These are phyloP conservation scores for Tricholoma bakamatsutake DNA, from an alignment of 768 basidiomycete genomes.

Conservation along the genomic window DNA sequence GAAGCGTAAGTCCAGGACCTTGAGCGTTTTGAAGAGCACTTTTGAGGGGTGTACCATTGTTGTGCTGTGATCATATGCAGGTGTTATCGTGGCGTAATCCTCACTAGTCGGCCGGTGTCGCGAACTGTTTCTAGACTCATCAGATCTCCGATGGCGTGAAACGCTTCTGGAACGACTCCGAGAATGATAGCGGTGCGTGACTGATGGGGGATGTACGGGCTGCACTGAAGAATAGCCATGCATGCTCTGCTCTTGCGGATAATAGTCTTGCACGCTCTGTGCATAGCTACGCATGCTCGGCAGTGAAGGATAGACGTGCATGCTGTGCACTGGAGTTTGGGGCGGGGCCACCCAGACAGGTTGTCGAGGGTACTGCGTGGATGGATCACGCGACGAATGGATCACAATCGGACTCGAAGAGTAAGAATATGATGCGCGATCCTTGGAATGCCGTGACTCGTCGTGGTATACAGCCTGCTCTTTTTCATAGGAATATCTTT, in stretches of 20 bases:
- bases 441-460: not conserved
- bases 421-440: not conserved
- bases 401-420: too few species aligned
- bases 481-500: not conserved
- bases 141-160: not conserved
- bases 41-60: not conserved
- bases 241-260: not conserved
- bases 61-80: not conserved
- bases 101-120: not conserved
- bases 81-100: not conserved
- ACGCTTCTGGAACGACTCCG: not conserved
- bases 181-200: not conserved
- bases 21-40: conserved; percentile 6
- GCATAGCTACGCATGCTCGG: not conserved
- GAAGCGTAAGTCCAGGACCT: conserved; percentile 19
- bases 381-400: too few species aligned
- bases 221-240: not conserved
- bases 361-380: too few species aligned
- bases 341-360: too few species aligned
- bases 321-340: too few species aligned
- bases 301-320: not conserved
- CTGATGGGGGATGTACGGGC: not conserved
- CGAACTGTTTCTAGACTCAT: not conserved
- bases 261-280: not conserved
- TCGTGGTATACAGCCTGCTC: not conserved